phyloP scores from a whole-genome alignment of 2,329 filamentous ascomycete species.

The Diaporthe australafricana region DNA sequence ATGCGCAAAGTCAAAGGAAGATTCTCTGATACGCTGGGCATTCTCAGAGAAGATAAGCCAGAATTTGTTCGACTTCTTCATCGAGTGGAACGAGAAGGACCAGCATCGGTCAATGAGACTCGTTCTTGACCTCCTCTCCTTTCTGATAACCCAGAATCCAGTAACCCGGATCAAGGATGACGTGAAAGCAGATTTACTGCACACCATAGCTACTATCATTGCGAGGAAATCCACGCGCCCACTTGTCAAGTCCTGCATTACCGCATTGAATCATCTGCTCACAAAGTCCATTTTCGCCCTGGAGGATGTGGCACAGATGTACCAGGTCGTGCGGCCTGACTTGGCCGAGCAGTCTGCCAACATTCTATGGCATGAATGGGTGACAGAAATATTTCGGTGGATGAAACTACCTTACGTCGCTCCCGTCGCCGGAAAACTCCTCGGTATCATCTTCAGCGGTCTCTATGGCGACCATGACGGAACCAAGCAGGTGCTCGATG shows the following conservation, averaged over 20 bases:
- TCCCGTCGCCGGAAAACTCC: constrained; percentile 69
- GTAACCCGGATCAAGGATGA: constrained; percentile 48
- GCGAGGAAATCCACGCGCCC: constrained; percentile 70
- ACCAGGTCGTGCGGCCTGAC: constrained; percentile 48
- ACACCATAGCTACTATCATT: constrained; percentile 68
- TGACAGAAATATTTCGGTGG: constrained; percentile 59
- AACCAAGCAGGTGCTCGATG: constrained; percentile 45
- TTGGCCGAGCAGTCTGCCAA: constrained; percentile 42
- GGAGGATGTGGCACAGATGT: constrained; percentile 57
- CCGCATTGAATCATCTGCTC: constrained; percentile 74
- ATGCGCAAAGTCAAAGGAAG: constrained; percentile 62
- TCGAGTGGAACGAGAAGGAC: constrained; percentile 76
- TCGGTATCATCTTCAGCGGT: constrained; percentile 66
- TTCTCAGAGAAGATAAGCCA: constrained; percentile 61
- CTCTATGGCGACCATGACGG: constrained; percentile 43
- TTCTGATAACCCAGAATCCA: constrained; percentile 63
- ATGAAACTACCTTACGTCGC: constrained; percentile 67
- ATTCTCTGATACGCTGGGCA: constrained; percentile 59
- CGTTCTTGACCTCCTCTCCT: constrained; percentile 68
- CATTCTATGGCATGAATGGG: constrained; percentile 45
- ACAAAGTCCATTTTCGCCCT: constrained; percentile 67
- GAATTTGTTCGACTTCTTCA: constrained; percentile 70
- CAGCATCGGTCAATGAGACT: constrained; percentile 73
- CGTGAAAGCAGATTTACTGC: constrained; percentile 60
- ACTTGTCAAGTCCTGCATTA: constrained; percentile 77